Evolutionary conservation across 2,329 filamentous ascomycete species (phyloP), one percentile per base, ranked within the genome.

Genomic region (Geosmithia flava): DNA sequence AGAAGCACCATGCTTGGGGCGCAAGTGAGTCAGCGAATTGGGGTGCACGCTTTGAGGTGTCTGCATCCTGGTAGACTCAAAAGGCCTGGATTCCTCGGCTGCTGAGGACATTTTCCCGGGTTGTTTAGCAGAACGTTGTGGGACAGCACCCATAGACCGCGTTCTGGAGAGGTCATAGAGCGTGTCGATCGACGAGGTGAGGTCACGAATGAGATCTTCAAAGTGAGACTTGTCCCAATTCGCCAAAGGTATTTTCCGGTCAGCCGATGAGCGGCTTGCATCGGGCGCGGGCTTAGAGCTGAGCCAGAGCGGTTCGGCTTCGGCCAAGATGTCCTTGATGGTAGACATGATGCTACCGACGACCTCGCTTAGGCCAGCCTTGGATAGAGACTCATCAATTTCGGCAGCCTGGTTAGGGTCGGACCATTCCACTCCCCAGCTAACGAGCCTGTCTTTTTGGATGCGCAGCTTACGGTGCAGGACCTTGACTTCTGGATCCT

Each of bases 401-500:
- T 86, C 80, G 56, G 79, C 76, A 50, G 81, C 73, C 58, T 82
- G 75, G 53, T 71, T 76, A 16, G 82, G 80, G 60, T 89, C 85
- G 49, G 81, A 85, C 86, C 86, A 91, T 62, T 88, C 83, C 47
- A 88, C 69, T 0, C 85, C 86, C 86, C 86, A 91, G 51, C 80
- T 83, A 50, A 87, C 80, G 44, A 90, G 70, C 16, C 86, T 75
- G 66, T 89, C 84, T 61, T 87, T 87, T 57, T 90, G 86, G 54
- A 89, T 88, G 53, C 83, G 78, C 53, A 88, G 76, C 61, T 87
- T 87, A 53, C 84, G 81, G 60, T 89, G 83, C 30, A 90, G 68
- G 16, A 76, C 74, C 57, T 82, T 80, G 59, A 86, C 78, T 53
- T 87, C 83, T 20, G 84, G 83, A 59, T 82, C 73, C 58, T 83